phyloP scores from a whole-genome alignment of 768 basidiomycete genomes.

The Tulasnella sp. region DNA sequence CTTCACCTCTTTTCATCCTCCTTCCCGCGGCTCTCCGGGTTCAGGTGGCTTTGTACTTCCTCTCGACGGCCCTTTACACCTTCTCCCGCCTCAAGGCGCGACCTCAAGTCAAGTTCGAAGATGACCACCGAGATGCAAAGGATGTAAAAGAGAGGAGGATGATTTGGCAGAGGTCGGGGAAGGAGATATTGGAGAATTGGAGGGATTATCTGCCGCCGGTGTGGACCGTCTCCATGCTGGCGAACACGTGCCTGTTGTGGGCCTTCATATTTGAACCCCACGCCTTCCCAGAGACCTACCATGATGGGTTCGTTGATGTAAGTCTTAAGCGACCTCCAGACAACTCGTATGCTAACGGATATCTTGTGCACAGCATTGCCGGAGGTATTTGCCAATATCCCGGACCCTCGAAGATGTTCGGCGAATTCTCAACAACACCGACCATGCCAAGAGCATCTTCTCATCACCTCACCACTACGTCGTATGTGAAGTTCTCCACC shows the following conservation, averaged over 20 bases:
- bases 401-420: conserved; percentile 13
- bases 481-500: conserved; percentile 29
- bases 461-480: conserved; percentile 19
- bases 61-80: conserved; percentile 24
- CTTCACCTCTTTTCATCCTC: conserved; percentile 31
- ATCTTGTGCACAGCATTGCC: conserved; percentile 27
- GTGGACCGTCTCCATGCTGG: conserved; percentile 14
- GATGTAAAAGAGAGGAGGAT: not conserved
- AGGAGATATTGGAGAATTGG: conserved; percentile 24
- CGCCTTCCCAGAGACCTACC: conserved; percentile 31
- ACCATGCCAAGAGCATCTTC: conserved; percentile 2
- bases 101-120: not conserved
- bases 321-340: not conserved
- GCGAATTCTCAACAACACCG: conserved; percentile 13
- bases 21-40: conserved; percentile 27
- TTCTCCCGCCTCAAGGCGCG: conserved; percentile 22
- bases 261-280: conserved; percentile 28
- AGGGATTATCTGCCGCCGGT: conserved; percentile 33
- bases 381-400: conserved; percentile 21
- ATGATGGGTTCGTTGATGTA: conserved; percentile 25
- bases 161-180: not conserved
- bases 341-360: not conserved
- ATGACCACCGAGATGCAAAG: not conserved
- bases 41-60: conserved; percentile 32
- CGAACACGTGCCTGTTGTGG: conserved; percentile 36